Evolutionary conservation across 257 asterid genomes (phyloP).

Genomic region (Euphrasia confusa): DNA sequence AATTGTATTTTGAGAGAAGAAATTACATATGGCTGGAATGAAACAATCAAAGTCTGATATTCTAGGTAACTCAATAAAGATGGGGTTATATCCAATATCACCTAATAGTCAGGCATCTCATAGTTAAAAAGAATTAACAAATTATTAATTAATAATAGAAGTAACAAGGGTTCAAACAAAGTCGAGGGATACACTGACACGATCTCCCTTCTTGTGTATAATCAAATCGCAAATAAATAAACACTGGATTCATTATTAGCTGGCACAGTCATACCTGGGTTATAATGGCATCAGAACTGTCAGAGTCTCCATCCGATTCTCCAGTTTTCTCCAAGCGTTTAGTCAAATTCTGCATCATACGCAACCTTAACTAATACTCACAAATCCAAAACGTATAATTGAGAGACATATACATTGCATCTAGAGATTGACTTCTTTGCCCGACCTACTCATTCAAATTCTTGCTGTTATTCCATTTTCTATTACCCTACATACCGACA

Average conservation of each 20-base stretch:
- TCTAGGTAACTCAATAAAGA: neutral
- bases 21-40: neutral
- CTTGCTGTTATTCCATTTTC: no score
- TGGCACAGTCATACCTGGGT: conserved; percentile 42
- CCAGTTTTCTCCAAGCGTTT: conserved; percentile 42
- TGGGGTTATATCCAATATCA: neutral
- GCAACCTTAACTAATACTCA: neutral
- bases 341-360: conserved; percentile 38
- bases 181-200: neutral
- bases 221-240: neutral
- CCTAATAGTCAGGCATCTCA: conserved; percentile 14
- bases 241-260: neutral
- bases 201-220: neutral
- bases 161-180: neutral
- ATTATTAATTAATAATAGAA: neutral
- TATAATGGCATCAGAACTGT: conserved; percentile 42
- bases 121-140: neutral
- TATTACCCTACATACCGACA: no score
- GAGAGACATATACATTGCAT: neutral
- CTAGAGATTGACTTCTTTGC: neutral
- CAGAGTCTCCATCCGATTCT: conserved; percentile 38
- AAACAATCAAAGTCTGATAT: neutral
- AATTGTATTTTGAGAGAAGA: neutral
- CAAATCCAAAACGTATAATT: neutral
- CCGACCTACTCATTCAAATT: no score